A percentile compares a stretch with the other conserved stretches of the same genome.
These are phyloP conservation scores for Alternaria ethzedia DNA, from an alignment of 2,329 filamentous ascomycete species.

Conservation along the genomic window DNA sequence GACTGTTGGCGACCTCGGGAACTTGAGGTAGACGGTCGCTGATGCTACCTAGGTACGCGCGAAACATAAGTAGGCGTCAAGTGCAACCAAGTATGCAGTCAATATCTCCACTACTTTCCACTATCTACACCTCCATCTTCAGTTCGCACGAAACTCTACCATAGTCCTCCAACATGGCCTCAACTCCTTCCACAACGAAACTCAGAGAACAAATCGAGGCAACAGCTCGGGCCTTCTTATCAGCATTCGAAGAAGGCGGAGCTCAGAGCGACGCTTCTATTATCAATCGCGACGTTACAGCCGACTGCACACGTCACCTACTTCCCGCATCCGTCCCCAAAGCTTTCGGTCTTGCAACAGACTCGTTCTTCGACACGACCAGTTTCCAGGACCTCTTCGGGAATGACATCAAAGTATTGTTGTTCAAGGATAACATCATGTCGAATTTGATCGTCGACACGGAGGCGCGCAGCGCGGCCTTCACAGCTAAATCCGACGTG, in stretches of 20 bases:
- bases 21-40: background rate
- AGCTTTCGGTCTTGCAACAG: background rate
- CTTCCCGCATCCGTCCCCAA: slow-evolving; percentile 1
- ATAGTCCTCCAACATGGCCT: background rate
- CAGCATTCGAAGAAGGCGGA: slow-evolving; percentile 1
- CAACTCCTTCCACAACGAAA: background rate
- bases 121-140: background rate
- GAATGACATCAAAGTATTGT: slow-evolving; percentile 5
- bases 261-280: slow-evolving; percentile 2
- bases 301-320: slow-evolving; percentile 2
- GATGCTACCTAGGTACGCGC: background rate
- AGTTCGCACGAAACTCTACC: background rate
- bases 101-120: background rate
- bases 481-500: slow-evolving; percentile 3
- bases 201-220: slow-evolving; percentile 2
- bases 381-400: background rate
- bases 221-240: slow-evolving; percentile 5
- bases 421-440: slow-evolving; percentile 6
- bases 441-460: slow-evolving; percentile 7
- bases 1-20: background rate
- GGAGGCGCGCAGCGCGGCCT: background rate
- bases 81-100: background rate
- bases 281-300: slow-evolving; percentile 10
- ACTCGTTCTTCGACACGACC: background rate
- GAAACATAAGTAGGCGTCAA: background rate